Evolutionary conservation across 1,284 basidiomycete species (phyloP).

Genomic region (Laetiporus sulphureus): DNA sequence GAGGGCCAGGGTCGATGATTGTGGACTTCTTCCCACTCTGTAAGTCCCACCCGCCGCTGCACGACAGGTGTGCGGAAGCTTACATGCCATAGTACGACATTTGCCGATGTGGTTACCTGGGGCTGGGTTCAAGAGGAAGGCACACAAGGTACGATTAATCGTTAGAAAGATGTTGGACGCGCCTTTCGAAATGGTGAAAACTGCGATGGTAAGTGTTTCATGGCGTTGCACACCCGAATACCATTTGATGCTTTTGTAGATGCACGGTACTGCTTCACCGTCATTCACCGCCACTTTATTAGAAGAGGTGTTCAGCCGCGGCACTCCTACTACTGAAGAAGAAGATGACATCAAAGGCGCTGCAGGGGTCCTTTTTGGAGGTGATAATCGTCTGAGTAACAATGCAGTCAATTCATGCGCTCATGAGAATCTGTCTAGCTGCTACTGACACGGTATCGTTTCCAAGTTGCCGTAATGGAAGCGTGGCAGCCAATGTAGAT

Average conservation of each 20-base stretch:
- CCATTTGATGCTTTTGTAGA: background rate
- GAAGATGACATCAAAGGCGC: slow-evolving; percentile 53
- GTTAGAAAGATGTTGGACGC: slow-evolving; percentile 38
- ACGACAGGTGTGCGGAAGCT: background rate
- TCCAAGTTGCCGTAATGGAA: too few species aligned
- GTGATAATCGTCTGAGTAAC: slow-evolving; percentile 12
- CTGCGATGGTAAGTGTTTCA: slow-evolving; percentile 34
- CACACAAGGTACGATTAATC: slow-evolving; percentile 29
- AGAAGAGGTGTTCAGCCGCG: slow-evolving; percentile 19
- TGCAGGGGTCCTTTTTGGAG: slow-evolving; percentile 45
- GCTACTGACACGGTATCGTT: slow-evolving; percentile 30
- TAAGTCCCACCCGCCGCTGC: slow-evolving; percentile 26
- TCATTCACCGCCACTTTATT: slow-evolving; percentile 51
- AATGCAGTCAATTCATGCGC: background rate
- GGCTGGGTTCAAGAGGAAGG: slow-evolving; percentile 46
- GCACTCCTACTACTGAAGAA: slow-evolving; percentile 24
- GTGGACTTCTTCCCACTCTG: slow-evolving; percentile 51
- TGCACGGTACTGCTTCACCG: slow-evolving; percentile 32
- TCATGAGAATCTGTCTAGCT: slow-evolving; percentile 14
- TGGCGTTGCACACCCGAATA: background rate
- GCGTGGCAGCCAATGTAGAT: too few species aligned
- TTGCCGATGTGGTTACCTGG: slow-evolving; percentile 53
- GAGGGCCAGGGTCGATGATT: slow-evolving; percentile 44
- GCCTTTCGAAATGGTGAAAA: slow-evolving; percentile 47
- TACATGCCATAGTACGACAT: slow-evolving; percentile 29